Evolutionary conservation across 768 basidiomycete species (phyloP).

Genomic region (Boletus coccyginus): DNA sequence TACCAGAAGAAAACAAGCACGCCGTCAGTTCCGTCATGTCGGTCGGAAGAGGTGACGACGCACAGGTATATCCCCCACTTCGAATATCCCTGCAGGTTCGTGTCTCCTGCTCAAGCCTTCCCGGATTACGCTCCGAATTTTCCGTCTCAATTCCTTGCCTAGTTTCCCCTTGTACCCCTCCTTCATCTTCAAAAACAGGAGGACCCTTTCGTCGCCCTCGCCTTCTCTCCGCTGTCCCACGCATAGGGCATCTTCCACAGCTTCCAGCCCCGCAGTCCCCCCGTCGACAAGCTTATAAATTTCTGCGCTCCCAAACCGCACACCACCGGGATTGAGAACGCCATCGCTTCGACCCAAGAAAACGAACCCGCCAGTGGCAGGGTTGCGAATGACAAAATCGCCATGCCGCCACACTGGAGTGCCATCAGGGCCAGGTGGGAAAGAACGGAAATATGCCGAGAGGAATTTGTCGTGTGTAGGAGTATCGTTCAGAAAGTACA

Average conservation of each 20-base stretch:
- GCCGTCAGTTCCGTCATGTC: neutral
- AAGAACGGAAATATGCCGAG: conserved; percentile 62
- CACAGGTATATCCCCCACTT: conserved; percentile 66
- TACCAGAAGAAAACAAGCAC: conserved; percentile 19
- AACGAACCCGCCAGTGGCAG: conserved; percentile 55
- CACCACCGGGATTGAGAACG: conserved; percentile 76
- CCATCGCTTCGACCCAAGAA: conserved; percentile 72
- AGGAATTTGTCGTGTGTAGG: conserved; percentile 49
- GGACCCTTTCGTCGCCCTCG: conserved; percentile 73
- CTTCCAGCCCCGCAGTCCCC: conserved; percentile 44
- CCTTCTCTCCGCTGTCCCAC: conserved; percentile 62
- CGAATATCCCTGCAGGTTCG: conserved; percentile 45
- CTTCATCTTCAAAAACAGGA: conserved; percentile 72
- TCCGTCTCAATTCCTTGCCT: conserved; percentile 48
- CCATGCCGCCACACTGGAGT: conserved; percentile 66
- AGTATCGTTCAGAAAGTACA: conserved; percentile 65
- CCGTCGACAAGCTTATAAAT: conserved; percentile 63
- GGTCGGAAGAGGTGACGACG: conserved; percentile 25
- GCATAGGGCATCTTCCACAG: conserved; percentile 68
- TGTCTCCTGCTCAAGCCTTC: no score
- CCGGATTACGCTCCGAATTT: no score
- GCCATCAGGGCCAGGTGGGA: conserved; percentile 43
- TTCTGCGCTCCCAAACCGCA: conserved; percentile 79
- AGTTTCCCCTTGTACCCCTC: conserved; percentile 48
- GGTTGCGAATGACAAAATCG: conserved; percentile 66